Evolutionary conservation across 1,284 basidiomycete genomes (phyloP).

Genomic region (Sanguinoderma infundibulare): DNA sequence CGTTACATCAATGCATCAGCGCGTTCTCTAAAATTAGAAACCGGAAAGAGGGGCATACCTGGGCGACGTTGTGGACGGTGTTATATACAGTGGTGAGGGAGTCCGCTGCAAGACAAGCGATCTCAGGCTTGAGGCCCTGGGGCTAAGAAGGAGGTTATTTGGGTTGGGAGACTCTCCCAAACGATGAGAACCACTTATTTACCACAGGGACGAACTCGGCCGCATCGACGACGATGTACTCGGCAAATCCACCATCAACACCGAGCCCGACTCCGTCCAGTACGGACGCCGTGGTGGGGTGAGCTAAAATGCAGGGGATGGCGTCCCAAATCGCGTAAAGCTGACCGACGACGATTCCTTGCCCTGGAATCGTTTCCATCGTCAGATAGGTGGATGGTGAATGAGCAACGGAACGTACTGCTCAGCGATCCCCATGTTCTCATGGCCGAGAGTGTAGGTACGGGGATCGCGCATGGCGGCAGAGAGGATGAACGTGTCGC

Average conservation of each 20-base stretch:
- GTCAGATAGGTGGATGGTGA: no score
- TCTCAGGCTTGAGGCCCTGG: conserved; percentile 6
- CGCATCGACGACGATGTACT: conserved; percentile 14
- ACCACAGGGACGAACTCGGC: conserved; percentile 14
- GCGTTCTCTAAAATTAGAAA: neutral
- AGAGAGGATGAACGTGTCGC: conserved; percentile 18
- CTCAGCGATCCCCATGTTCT: conserved; percentile 15
- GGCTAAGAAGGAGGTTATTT: neutral
- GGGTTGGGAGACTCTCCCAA: neutral
- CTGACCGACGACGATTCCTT: conserved; percentile 5
- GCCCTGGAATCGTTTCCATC: no score
- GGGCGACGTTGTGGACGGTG: conserved; percentile 13
- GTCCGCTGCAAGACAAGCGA: conserved; percentile 8
- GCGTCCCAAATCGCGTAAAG: conserved; percentile 12
- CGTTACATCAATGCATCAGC: neutral
- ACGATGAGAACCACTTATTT: neutral
- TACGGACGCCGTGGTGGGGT: neutral
- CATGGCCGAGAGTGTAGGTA: conserved; percentile 17
- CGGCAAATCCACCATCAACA: conserved; percentile 16
- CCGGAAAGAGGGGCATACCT: conserved; percentile 1
- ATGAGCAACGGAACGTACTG: no score
- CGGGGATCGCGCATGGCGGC: conserved; percentile 9
- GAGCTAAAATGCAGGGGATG: conserved; percentile 5
- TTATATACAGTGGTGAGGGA: conserved; percentile 13
- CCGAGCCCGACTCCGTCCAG: conserved; percentile 12